Base-by-base conservation (phyloP, 163 green algal genomes). In the Trebouxiophyceae sp. region DNA sequence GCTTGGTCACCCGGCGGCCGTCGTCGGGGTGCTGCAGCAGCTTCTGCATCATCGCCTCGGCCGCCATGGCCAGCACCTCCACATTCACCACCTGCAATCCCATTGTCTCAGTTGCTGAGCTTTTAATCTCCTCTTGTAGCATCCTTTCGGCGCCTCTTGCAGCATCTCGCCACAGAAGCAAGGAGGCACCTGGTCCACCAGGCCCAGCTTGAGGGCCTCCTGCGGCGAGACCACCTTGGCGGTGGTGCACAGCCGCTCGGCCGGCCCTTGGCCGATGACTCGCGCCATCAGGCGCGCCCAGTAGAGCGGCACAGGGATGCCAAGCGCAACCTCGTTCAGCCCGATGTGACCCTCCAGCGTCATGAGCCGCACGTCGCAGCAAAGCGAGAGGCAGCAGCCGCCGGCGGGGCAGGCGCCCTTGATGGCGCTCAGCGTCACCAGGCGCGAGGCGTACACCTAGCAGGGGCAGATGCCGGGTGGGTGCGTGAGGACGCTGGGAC, bases 261-360 rank as follows among this genome's bases (percentile, higher is more conserved):
- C 54, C 6, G 24, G 12, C 22, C 16, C 28, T 29, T 57, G 33
- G 31, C 62, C 78, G 19, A 83, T 70, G 26, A 74, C 30, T 1
- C 65, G 65, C 8, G 55, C 54, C 70, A 89, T 81, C 28, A 80
- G 57, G 3, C 29, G 19, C 34, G 46, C 67, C 82, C 82, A 89
- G 57, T 73, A 83, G 45, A 77, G 73, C 2, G 85, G 85, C n/a
- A 91, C 85, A 0, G 71, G 44, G 44, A 91, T 87, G 57, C 85
- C 85, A 2, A 91, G 57, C 3, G 78, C 79, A 7, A 78, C 66
- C 62, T 91, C 85, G 66, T 91, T 91, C 54, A 91, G 63, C 22
- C 84, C 84, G 23, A 91, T 88, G 62, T 70, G 69, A 22, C 76
- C 81, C 0, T 57, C 16, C 3, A 55, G 30, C 3, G 77, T 85